Conservation (phyloP, 371 early-diverging fungal species). For the Apophysomyces trapeziformis region DNA sequence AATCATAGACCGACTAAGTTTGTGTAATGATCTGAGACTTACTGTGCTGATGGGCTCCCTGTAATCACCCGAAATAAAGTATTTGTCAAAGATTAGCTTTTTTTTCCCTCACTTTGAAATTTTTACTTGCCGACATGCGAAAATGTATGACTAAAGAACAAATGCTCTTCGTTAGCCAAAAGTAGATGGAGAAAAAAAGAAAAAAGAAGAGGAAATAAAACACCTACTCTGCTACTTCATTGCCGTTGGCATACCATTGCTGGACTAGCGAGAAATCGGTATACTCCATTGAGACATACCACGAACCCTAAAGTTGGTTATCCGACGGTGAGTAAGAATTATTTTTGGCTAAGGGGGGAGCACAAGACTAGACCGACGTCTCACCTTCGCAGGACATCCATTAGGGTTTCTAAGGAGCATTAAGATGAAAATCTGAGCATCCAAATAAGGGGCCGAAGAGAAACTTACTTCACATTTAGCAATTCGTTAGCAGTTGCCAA, state of each 20-base stretch:
- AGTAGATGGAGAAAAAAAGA: too few relatives aligned
- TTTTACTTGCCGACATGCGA: conserved; percentile 57
- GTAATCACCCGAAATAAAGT: conserved; percentile 15
- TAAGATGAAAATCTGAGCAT: not conserved
- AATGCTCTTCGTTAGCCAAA: not conserved
- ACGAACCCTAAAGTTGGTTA: conserved; percentile 49
- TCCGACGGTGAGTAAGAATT: not conserved
- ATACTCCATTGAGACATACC: conserved; percentile 69
- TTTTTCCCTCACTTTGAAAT: not conserved
- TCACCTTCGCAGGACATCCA: conserved; percentile 58
- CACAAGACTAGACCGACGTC: conserved; percentile 23
- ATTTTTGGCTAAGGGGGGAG: conserved; percentile 13
- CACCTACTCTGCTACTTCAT: conserved; percentile 70
- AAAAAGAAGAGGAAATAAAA: too few relatives aligned
- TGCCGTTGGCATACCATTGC: conserved; percentile 74
- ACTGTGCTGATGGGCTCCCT: conserved; percentile 48
- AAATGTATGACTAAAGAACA: conserved; percentile 61
- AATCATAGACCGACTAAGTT: not conserved
- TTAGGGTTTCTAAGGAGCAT: conserved; percentile 52
- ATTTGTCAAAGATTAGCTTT: not conserved
- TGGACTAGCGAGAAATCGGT: conserved; percentile 70
- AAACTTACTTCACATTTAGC: conserved; percentile 46
- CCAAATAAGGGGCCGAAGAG: not conserved
- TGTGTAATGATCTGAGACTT: conserved; percentile 19
- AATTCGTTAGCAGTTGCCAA: conserved; percentile 35